Evolutionary conservation across 176 grass and related monocot species (phyloP), one percentile per base, ranked within the genome.

Genomic region (Raddia distichophylla): DNA sequence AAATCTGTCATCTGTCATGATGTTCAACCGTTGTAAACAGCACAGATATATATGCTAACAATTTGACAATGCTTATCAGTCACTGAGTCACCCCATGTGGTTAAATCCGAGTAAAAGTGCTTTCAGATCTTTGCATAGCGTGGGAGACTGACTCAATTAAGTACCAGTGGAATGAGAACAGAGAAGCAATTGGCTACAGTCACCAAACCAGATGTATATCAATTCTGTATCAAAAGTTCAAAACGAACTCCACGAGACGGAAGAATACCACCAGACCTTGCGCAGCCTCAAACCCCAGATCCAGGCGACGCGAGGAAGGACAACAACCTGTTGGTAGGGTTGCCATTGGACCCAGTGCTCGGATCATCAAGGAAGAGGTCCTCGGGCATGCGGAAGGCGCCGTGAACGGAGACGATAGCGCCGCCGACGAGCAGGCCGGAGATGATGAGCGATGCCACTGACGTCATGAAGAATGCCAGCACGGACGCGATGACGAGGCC

Each of bases 311-410:
- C 90, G 10, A 95, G 89, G 90, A 98, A 95, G 83, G 92, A 91
- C 43, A 91, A 77, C 22, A 95, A 69, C 66, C 93, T 91, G 48
- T 49, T 83, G 10, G 86, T 69, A 3, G 91, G 54, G 75, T 75
- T 90, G 33, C 84, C 92, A 43, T 27, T 74, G 18, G 64, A 83
- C 2, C 46, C 84, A 17, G 64, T 8, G 69, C 83, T 82, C 0
- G 79, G 82, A n/a, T 95, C 95, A 37, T 95, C 95, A 8, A 98
- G 92, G 82, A 98, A 98, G 73, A 93, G 83, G 81, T 98, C 95
- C 86, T 98, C 95, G 0, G 95, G 95, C 44, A 95, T 58, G 62
- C 88, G 90, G 71, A 85, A 91, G 8, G 92, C 92, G 15, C 88
- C 95, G 73, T 95, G 95, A 62, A 88, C 84, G 8, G 83, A 81